Conservation (phyloP, 768 basidiomycete genomes). For the Lactifluus piperatus region DNA sequence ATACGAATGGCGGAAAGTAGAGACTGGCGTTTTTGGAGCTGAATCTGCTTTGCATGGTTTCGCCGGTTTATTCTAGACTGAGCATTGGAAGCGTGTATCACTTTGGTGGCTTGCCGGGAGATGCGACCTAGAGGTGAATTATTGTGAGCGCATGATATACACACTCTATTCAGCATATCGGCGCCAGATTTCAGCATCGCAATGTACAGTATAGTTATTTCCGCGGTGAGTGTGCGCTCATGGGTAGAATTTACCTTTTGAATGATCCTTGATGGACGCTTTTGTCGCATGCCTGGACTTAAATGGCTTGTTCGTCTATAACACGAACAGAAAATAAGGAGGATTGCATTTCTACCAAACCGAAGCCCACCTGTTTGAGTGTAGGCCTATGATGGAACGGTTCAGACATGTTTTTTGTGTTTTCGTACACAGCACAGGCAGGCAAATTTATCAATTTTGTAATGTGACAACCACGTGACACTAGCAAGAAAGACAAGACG, state of each 20-base stretch:
- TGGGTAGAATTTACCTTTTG: conserved; percentile 52
- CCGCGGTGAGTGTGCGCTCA: neutral
- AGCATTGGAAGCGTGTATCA: conserved; percentile 39
- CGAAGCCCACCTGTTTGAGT: conserved; percentile 62
- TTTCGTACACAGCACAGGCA: too few species aligned
- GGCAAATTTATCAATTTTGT: too few species aligned
- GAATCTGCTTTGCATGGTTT: conserved; percentile 79
- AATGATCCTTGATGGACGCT: conserved; percentile 69
- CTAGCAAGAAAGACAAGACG: too few species aligned
- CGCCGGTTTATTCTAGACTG: conserved; percentile 73
- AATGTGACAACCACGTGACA: conserved; percentile 9
- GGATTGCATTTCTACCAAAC: neutral
- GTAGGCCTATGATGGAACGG: conserved; percentile 66
- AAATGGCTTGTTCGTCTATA: conserved; percentile 81
- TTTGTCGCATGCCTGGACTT: conserved; percentile 90
- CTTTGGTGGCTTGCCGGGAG: conserved; percentile 46
- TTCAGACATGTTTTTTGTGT: conserved; percentile 29
- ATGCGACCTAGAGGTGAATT: conserved; percentile 41
- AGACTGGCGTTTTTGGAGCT: conserved; percentile 59
- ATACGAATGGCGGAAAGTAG: conserved; percentile 66
- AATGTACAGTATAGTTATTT: neutral
- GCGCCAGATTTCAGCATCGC: neutral
- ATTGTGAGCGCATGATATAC: neutral
- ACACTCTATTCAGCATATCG: neutral
- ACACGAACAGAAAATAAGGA: neutral